Conservation (phyloP, 2,329 filamentous ascomycete species). For the Didymella arachidicola region DNA sequence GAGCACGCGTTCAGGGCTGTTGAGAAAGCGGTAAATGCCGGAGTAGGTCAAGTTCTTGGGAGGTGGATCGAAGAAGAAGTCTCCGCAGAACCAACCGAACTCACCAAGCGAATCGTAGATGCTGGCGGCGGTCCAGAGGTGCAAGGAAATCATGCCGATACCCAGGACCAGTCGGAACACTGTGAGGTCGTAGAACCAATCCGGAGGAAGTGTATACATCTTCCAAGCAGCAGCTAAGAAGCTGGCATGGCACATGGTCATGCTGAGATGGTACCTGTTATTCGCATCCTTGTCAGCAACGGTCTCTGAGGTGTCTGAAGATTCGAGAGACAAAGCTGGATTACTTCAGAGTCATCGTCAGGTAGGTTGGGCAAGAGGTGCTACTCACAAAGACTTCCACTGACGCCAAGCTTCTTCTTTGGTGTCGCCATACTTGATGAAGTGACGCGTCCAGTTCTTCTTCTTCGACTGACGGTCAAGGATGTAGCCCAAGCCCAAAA, state of each 20-base stretch:
- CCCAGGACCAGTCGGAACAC: constrained; percentile 89
- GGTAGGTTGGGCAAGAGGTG: background rate
- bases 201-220: constrained; percentile 85
- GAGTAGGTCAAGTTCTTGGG: constrained; percentile 87
- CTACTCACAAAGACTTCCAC: constrained; percentile 79
- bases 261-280: constrained; percentile 79
- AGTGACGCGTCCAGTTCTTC: constrained; percentile 97
- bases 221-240: constrained; percentile 95
- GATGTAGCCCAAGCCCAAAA: constrained; percentile 83
- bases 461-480: constrained; percentile 84
- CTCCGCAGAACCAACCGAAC: constrained; percentile 98
- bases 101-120: constrained; percentile 96
- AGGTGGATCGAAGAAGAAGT: constrained; percentile 94
- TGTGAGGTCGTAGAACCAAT: constrained; percentile 87
- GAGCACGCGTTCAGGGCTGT: constrained; percentile 94
- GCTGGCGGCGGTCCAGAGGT: constrained; percentile 90
- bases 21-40: constrained; percentile 96
- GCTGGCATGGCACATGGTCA: constrained; percentile 86
- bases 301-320: background rate
- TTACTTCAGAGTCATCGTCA: no score
- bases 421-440: constrained; percentile 93
- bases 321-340: background rate
- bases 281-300: background rate
- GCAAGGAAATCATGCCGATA: constrained; percentile 78
- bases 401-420: constrained; percentile 93